phyloP scores from a whole-genome alignment of 371 early-diverging fungal genomes.

The Apophysomyces sp. region DNA sequence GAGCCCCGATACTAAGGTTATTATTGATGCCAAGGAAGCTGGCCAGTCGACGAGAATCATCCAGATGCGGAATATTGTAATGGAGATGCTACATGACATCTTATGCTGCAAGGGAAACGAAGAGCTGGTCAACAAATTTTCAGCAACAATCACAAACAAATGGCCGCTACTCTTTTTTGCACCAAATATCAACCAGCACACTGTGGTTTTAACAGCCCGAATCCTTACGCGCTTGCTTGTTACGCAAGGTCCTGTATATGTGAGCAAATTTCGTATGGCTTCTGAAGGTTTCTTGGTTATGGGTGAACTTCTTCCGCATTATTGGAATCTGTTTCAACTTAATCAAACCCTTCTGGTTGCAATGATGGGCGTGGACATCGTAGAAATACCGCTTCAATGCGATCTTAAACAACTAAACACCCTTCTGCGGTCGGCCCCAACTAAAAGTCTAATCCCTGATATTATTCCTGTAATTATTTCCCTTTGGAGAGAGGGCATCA shows the following conservation, averaged over 20 bases:
- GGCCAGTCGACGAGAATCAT: slow-evolving; percentile 36
- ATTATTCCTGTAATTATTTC: slow-evolving; percentile 27
- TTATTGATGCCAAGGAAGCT: slow-evolving; percentile 38
- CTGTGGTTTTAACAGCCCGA: slow-evolving; percentile 59
- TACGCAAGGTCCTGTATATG: slow-evolving; percentile 53
- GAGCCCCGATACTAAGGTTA: slow-evolving; percentile 10
- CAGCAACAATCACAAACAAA: slow-evolving; percentile 64
- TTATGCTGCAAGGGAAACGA: slow-evolving; percentile 50
- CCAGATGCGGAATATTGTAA: slow-evolving; percentile 64
- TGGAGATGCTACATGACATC: slow-evolving; percentile 74
- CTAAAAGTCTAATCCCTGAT: slow-evolving; percentile 31
- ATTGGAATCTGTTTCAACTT: slow-evolving; percentile 64
- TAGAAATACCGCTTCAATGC: slow-evolving; percentile 47
- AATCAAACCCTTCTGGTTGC: slow-evolving; percentile 57
- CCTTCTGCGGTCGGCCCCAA: slow-evolving; percentile 2
- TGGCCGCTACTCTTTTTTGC: slow-evolving; percentile 74
- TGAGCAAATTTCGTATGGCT: slow-evolving; percentile 52
- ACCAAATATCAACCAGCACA: slow-evolving; percentile 51
- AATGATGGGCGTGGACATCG: slow-evolving; percentile 63
- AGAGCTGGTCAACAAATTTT: slow-evolving; percentile 54
- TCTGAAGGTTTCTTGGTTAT: slow-evolving; percentile 68
- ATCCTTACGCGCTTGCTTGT: slow-evolving; percentile 57
- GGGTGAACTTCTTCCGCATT: slow-evolving; percentile 50
- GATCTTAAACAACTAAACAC: slow-evolving; percentile 36
- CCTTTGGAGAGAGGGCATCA: slow-evolving; percentile 32